Percentiles rank a stretch among this genome's conserved stretches.
These are phyloP conservation scores for Pleurotus tuber-regium DNA, from an alignment of 768 basidiomycete genomes.

Conservation along the genomic window DNA sequence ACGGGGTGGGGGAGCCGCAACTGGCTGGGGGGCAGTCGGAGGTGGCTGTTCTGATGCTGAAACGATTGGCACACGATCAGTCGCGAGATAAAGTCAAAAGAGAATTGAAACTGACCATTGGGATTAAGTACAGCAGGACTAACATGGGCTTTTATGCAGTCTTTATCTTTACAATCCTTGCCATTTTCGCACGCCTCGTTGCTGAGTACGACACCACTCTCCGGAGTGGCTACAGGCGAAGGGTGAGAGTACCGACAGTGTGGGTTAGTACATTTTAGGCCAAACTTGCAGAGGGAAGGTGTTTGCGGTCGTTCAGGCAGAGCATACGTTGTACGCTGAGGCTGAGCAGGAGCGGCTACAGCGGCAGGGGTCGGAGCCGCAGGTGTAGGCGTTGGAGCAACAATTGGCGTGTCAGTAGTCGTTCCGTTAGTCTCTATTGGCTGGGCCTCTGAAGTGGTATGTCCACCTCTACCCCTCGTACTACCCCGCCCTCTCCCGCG, in stretches of 20 bases:
- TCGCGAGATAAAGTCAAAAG: conserved; percentile 5
- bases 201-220: conserved; percentile 92
- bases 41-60: conserved; percentile 36
- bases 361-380: conserved; percentile 20
- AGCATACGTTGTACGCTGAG: conserved; percentile 46
- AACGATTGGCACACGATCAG: conserved; percentile 12
- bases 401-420: not conserved
- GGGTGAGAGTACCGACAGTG: conserved; percentile 93
- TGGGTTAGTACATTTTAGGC: conserved; percentile 85
- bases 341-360: conserved; percentile 22
- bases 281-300: conserved; percentile 92
- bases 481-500: conserved; percentile 46
- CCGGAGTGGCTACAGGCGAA: conserved; percentile 92
- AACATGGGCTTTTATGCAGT: conserved; percentile 89
- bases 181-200: conserved; percentile 92
- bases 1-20: conserved; percentile 1
- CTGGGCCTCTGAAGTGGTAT: conserved; percentile 20
- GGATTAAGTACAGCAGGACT: conserved; percentile 80
- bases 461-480: conserved; percentile 49
- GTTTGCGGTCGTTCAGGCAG: conserved; percentile 81
- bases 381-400: conserved; percentile 17
- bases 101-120: conserved; percentile 42
- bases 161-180: conserved; percentile 87
- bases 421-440: not conserved
- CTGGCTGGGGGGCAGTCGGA: conserved; percentile 16